Base-by-base conservation (phyloP, 805 yeast genomes). In the Blastobotrys mokoenaii region DNA sequence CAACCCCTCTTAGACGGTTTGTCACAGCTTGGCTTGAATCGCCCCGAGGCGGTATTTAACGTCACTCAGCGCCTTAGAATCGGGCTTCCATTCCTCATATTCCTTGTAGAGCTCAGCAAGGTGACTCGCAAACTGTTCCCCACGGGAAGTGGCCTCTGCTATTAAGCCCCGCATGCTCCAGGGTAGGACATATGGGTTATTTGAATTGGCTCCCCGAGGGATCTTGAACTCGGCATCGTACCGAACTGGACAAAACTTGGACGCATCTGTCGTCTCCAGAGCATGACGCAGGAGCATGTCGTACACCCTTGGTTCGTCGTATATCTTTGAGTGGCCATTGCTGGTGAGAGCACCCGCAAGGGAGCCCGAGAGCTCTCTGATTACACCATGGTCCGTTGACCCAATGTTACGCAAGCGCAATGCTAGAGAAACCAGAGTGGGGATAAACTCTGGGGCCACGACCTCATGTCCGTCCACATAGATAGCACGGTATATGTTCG, bases 261-360 rank as follows among this genome's bases (percentile, higher is more conserved):
- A 64, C 15, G 80, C 60, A 52, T 79, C 80, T 15, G 80, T 76
- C 0, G 97, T 86, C 54, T 84, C 88, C 17, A 89, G 63, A 1
- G 85, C 76, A 59, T 84, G 82, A 48, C 79, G 73, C 36, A 89
- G 57, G 0, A 93, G 96, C 49, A 85, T 60, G 52, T 80, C 85
- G 60, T 90, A 90, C 1, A 93, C 97, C 46, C 80, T 76, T 3
- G 80, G 77, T 52, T 86, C 95, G 55, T 84, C 83, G 63, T 90
- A 90, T 22, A 93, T 79, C 51, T 76, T 82, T 0, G 97, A 88
- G 61, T 90, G 98, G 0, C 98, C 98, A 6, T 93, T 89, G 2
- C 97, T 96, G 0, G 96, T 90, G 44, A 93, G 68, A 1, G 96
- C 84, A 0, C 98, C 98, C 0, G 94, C 93, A 50, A 84, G 63